These are phyloP conservation scores for Protea cynaroides DNA, from an alignment of 164 flowering plant species.

Conservation along the genomic window DNA sequence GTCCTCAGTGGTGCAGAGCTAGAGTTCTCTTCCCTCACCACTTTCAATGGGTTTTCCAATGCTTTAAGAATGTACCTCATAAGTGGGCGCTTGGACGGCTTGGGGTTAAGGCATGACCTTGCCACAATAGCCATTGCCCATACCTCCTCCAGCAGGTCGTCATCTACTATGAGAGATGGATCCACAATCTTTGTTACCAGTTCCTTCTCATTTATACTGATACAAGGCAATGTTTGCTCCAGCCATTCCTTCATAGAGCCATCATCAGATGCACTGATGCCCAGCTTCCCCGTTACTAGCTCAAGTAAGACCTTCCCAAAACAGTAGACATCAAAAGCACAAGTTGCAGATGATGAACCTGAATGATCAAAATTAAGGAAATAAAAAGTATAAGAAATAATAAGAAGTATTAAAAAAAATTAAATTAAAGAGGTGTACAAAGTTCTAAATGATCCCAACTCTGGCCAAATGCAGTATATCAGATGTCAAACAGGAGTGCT, in stretches of 20 bases:
- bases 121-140: conserved; percentile 96
- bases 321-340: conserved; percentile 81
- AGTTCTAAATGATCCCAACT: no score
- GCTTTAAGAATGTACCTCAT: conserved; percentile 80
- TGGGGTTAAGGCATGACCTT: conserved; percentile 80
- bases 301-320: conserved; percentile 87
- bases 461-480: no score
- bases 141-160: conserved; percentile 84
- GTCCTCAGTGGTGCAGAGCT: conserved; percentile 67
- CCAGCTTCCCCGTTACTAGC: conserved; percentile 79
- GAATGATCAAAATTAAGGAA: conserved; percentile 14
- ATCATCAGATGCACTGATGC: conserved; percentile 57
- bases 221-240: conserved; percentile 53
- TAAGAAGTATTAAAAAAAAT: neutral
- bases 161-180: conserved; percentile 66
- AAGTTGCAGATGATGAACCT: conserved; percentile 58
- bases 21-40: conserved; percentile 66
- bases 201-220: conserved; percentile 71
- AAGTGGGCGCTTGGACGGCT: conserved; percentile 67
- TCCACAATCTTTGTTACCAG: conserved; percentile 65
- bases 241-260: conserved; percentile 51
- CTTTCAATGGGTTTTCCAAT: conserved; percentile 78
- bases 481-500: no score
- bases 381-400: neutral
- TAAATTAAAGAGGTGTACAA: neutral